Evolutionary conservation across 192 early-diverging fungal genomes (phyloP).

Genomic region (Pilobolus umbonatus): DNA sequence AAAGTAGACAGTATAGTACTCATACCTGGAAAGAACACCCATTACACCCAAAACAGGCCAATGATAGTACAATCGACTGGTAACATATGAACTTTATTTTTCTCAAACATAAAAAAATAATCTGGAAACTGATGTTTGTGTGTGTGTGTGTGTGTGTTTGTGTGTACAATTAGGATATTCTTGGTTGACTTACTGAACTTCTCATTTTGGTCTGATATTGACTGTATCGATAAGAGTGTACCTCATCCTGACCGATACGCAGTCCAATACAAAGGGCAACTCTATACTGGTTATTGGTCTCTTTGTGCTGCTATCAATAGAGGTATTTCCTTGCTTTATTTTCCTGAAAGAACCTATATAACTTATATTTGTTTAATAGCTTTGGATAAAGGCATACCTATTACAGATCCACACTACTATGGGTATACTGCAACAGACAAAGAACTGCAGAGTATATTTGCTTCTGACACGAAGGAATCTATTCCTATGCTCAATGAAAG

Average conservation of each 20-base stretch:
- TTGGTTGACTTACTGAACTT: slow-evolving; percentile 81
- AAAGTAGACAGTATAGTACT: slow-evolving; percentile 52
- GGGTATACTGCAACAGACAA: slow-evolving; percentile 30
- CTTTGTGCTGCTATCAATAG: slow-evolving; percentile 73
- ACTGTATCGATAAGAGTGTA: slow-evolving; percentile 37
- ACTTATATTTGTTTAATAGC: slow-evolving; percentile 26
- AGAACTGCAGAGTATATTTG: slow-evolving; percentile 54
- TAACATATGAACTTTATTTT: background rate
- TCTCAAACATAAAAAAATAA: too few species aligned
- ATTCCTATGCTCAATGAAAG: slow-evolving; percentile 62
- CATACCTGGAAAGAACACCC: slow-evolving; percentile 59
- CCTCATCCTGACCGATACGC: slow-evolving; percentile 49
- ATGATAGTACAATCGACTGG: slow-evolving; percentile 57
- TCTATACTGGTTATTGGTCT: slow-evolving; percentile 80
- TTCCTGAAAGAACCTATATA: background rate
- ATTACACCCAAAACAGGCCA: slow-evolving; percentile 57
- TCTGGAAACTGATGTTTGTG: too few species aligned
- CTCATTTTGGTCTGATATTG: slow-evolving; percentile 75
- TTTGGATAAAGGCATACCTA: slow-evolving; percentile 50
- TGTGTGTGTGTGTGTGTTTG: background rate
- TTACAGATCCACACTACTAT: slow-evolving; percentile 57
- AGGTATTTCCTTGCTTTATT: slow-evolving; percentile 31
- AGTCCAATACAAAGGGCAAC: slow-evolving; percentile 48
- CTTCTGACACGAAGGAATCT: slow-evolving; percentile 54
- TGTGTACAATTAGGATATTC: slow-evolving; percentile 61